Base-by-base conservation (phyloP, 1,284 basidiomycete species). In the Sporisorium reilianum region DNA sequence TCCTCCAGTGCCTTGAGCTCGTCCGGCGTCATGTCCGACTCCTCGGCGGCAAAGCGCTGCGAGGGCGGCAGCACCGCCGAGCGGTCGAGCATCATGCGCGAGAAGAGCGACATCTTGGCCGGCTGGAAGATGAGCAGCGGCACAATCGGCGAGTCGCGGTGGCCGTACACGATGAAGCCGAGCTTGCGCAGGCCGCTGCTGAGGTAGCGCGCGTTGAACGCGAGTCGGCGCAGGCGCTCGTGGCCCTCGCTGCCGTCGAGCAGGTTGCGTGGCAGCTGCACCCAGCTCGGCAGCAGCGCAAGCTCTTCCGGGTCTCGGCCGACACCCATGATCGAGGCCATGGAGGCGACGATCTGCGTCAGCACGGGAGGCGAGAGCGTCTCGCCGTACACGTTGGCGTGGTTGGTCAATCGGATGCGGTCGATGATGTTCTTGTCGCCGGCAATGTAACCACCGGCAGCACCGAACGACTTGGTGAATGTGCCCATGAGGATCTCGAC, bases 401-500 rank as follows among this genome's bases (percentile, higher is more conserved):
- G 92, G 9, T 93, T 94, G 57, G 90, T 88, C 26, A 94, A 81
- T 23, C 95, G 91, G 5, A 99, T 89, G 16, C 90, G 88, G 80
- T 94, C 91, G 79, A 97, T 91, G 59, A 97, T 87, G 8, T 87
- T 85, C 84, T 94, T 94, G 79, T 87, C 90, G 7, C 93, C 96
- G 4, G 94, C 89, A 77, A 99, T 91, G 87, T 99, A 98, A 16
- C 96, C 96, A 58, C 96, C 96, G 0, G 95, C 92, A 2, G 96
- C 95, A 64, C 96, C 97, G 83, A 99, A 99, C 0, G 95, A 97
- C 86, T 99, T 99, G 40, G 96, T 99, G 85, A 99, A 97, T 0
- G 96, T 99, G 61, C 96, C 96, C 96, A 99, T 99, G 73, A 97
- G 89, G 73, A 99, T 89, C 84, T 99, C 96, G 67, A 98, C 89